Evolutionary conservation across 805 yeast genomes (phyloP), one percentile per base, ranked within the genome.

Genomic region (Ogataea haglerorum): DNA sequence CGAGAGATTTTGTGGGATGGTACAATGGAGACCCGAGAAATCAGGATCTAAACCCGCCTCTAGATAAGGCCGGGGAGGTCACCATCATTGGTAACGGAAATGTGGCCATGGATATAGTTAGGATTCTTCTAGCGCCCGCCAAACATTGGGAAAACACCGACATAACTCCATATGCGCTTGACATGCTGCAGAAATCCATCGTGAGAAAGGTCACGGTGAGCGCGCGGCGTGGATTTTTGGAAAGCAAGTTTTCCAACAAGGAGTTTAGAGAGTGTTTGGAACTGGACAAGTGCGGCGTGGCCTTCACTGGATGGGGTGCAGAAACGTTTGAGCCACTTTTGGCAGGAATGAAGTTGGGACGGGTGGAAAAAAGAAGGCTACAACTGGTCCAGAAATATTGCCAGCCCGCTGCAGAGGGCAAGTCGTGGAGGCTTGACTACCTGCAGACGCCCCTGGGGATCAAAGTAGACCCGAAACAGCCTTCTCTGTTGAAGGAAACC

Each of bases 41-140:
- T 33, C 65, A 66, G 31, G 54, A 63, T 16, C 58, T 70, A 12
- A 62, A 69, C 15, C 84, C 87, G 5, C 79, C 80, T n/a, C 68
- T 91, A 52, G 70, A 72, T 2, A 64, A 72, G 22, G 80, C 81
- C 3, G 73, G 75, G 45, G 69, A 72, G 27, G 95, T 88, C 2
- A 77, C 84, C 0, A 82, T 93, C 23, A 75, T 93, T n/a, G 99
- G 99, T 6, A 91, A 90, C 61, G 99, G 99, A 33, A 93, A 93
- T 58, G 99, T 93, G 13, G 96, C 98, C 0, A 65, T 93, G 45
- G 99, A 93, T 59, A 78, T 93, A 4, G 88, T 96, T 1, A 68
- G 99, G 39, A 70, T 93, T 1, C 65, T 93, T 24, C 61, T 90
- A 41, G 80, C 82, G 4, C 76, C 82, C 0, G 61, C 69, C 1